A percentile compares a stretch with the other conserved stretches of the same genome.
phyloP scores from a whole-genome alignment of 768 basidiomycete genomes.

The Glaciozyma antarctica region DNA sequence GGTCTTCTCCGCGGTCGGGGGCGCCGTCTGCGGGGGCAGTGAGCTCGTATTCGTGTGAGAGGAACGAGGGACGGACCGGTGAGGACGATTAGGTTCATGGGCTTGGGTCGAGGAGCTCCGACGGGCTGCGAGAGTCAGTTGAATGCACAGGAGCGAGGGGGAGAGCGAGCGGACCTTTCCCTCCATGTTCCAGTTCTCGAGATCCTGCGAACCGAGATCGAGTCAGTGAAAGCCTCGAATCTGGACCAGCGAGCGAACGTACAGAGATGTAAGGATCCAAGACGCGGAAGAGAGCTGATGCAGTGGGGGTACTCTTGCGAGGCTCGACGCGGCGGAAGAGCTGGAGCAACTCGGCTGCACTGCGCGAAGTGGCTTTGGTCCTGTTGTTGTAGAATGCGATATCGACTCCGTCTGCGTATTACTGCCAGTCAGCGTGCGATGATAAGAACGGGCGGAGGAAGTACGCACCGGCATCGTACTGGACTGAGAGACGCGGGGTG shows the following conservation, averaged over 20 bases:
- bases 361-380: neutral
- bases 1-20: conserved; percentile 23
- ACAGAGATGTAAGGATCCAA: conserved; percentile 28
- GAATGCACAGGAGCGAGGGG: neutral
- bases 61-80: conserved; percentile 4
- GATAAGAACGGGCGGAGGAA: too few relatives aligned
- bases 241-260: neutral
- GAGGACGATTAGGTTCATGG: conserved; percentile 27
- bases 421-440: neutral
- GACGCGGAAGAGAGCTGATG: conserved; percentile 21
- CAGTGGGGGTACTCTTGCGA: conserved; percentile 23
- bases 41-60: too few relatives aligned
- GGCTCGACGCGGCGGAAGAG: conserved; percentile 30
- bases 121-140: neutral
- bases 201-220: neutral
- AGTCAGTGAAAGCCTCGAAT: too few relatives aligned
- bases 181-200: conserved; percentile 2
- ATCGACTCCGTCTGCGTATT: conserved; percentile 15
- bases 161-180: conserved; percentile 5
- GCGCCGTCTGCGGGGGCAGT: conserved; percentile 19
- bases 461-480: neutral
- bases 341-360: conserved; percentile 13
- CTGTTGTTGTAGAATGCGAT: conserved; percentile 28
- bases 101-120: conserved; percentile 18
- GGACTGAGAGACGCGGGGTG: neutral